Evolutionary conservation across 805 yeast genomes (phyloP).

Genomic region (Metschnikowia corniflorae): DNA sequence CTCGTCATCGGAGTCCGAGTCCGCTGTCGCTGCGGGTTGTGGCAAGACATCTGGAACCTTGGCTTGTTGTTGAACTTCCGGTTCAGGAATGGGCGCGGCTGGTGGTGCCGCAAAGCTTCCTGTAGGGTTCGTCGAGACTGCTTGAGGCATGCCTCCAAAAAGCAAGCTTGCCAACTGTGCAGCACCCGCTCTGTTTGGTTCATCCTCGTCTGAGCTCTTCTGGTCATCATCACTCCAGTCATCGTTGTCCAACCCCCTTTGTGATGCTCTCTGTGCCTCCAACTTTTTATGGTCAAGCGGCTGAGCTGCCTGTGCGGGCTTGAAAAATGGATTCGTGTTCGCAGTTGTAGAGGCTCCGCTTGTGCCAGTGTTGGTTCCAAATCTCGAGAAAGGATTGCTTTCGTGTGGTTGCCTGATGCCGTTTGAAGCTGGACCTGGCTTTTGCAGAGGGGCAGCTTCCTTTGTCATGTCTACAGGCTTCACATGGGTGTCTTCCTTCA

Average conservation of each 20-base stretch:
- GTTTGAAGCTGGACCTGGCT: background rate
- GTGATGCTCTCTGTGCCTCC: constrained; percentile 69
- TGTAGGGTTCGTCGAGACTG: constrained; percentile 23
- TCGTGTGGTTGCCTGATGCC: constrained; percentile 11
- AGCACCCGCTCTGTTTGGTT: constrained; percentile 49
- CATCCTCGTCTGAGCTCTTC: constrained; percentile 46
- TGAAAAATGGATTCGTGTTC: constrained; percentile 58
- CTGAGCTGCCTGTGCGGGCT: constrained; percentile 32
- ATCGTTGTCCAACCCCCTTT: constrained; percentile 49
- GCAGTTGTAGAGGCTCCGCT: constrained; percentile 6
- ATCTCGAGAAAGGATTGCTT: constrained; percentile 50
- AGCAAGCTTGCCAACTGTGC: constrained; percentile 53
- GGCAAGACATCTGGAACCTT: background rate
- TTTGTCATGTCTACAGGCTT: background rate
- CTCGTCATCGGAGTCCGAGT: constrained; percentile 15
- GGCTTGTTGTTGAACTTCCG: background rate
- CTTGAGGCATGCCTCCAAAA: constrained; percentile 49
- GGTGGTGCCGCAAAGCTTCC: constrained; percentile 5
- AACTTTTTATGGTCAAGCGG: constrained; percentile 54
- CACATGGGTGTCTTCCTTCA: background rate
- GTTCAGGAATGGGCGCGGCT: background rate
- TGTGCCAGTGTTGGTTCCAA: constrained; percentile 6
- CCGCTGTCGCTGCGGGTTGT: background rate
- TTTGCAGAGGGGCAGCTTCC: background rate
- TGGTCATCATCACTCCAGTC: constrained; percentile 48